Conservation (phyloP, 306 rosid species). For the Trifolium subterraneum region DNA sequence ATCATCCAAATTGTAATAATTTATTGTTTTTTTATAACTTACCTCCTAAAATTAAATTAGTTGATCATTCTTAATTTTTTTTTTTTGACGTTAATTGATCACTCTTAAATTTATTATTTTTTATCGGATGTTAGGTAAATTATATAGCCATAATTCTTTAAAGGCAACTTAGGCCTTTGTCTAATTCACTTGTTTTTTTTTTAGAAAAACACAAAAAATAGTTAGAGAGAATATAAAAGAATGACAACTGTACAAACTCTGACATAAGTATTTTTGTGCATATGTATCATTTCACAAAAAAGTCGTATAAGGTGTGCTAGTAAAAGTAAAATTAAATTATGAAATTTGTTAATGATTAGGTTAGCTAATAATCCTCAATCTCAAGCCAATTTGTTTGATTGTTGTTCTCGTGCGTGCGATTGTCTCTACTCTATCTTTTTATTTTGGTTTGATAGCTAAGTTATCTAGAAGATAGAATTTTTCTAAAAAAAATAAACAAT, state of each 20-base stretch:
- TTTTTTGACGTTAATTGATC: no score
- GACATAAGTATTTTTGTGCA: neutral
- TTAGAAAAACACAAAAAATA: neutral
- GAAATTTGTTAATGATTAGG: conserved; percentile 13
- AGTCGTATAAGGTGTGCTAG: conserved; percentile 39
- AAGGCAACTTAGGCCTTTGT: neutral
- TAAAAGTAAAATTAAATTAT: neutral
- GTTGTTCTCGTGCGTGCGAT: conserved; percentile 27
- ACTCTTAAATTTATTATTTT: no score
- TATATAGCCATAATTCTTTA: no score
- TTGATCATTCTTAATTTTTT: no score
- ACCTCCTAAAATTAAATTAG: no score
- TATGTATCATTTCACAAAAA: neutral
- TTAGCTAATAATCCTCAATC: conserved; percentile 8
- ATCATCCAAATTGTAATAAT: no score
- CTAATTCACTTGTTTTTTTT: neutral
- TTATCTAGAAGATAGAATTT: conserved; percentile 6
- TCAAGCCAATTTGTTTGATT: conserved; percentile 2
- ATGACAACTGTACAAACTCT: neutral
- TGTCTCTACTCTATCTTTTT: neutral
- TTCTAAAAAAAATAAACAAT: no score
- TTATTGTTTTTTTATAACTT: no score
- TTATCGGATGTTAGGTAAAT: neutral
- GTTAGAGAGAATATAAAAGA: neutral
- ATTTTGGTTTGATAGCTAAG: neutral